Evolutionary conservation across 768 basidiomycete genomes (phyloP), one percentile per base, ranked within the genome.

Genomic region (Calvatia gigantea): DNA sequence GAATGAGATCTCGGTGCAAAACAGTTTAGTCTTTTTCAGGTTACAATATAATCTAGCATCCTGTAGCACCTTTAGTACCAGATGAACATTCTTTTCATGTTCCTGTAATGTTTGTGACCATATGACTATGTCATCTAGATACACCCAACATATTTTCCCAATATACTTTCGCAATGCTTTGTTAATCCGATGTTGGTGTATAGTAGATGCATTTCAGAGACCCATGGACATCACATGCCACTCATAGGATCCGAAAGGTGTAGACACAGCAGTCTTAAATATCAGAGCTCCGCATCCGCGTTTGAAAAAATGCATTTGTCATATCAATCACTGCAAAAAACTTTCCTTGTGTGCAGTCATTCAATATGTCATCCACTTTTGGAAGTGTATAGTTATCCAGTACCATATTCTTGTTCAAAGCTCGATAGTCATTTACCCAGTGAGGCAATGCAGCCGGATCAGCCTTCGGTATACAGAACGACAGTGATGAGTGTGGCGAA

Each of bases 141-240:
- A 77, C 49, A 32, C 62, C 47, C 75, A 67, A 50, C 73, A 67
- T 47, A 73, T 69, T 0, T 56, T 50, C 0, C 74, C 76, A 37
- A 79, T 67, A 28, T 64, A 65, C 1, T 56, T 44, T 0, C 59
- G 31, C 37, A 70, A 70, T 0, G 78, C 63, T 35, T 76, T 67
- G 29, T 75, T 75, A 73, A 77, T 77, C 1, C 78, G 46, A 0
- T 68, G 58, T 56, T 78, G 76, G 64, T 70, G 78, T 0, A 76
- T 79, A 0, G 75, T 74, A 0, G 60, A 58, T 27, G 62, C 64
- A 44, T 70, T 72, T 23, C 66, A 70, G 49, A 70, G 65, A 0
- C 69, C 70, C 6, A 60, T 62, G 43, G 65, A 70, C 45, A 65
- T 57, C 0, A 78, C 74, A 0, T 64, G 49, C 74, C 75, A 4